These are phyloP conservation scores for Wickerhamiella nectarea DNA, from an alignment of 805 yeast genomes.

Conservation along the genomic window DNA sequence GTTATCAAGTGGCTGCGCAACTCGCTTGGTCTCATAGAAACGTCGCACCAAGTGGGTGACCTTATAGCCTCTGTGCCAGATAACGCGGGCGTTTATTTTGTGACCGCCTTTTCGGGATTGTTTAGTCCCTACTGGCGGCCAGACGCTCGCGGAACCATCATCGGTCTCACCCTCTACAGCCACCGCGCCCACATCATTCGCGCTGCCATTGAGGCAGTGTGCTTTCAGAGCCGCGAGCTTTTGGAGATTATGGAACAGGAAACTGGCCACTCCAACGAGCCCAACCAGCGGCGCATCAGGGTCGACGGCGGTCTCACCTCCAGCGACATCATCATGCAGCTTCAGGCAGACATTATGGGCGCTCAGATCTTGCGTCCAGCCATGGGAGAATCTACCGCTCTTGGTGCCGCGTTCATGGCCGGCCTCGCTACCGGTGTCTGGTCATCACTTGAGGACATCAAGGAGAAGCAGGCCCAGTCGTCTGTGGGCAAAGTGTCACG, in stretches of 20 bases:
- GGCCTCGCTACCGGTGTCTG: constrained; percentile 65
- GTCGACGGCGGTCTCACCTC: constrained; percentile 96
- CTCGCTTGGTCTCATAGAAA: constrained; percentile 67
- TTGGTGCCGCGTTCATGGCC: constrained; percentile 95
- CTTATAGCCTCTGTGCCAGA: constrained; percentile 68
- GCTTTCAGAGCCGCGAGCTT: constrained; percentile 86
- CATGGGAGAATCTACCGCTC: constrained; percentile 81
- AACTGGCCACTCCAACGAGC: constrained; percentile 37
- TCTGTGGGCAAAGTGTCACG: constrained; percentile 15
- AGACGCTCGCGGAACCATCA: constrained; percentile 80
- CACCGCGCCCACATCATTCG: constrained; percentile 83
- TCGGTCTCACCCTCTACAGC: constrained; percentile 89
- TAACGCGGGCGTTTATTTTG: constrained; percentile 86
- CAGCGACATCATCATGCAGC: constrained; percentile 82
- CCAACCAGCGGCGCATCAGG: constrained; percentile 22
- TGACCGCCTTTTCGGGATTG: constrained; percentile 87
- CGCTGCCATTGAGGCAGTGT: constrained; percentile 90
- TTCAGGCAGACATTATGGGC: constrained; percentile 84
- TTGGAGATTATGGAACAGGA: constrained; percentile 81
- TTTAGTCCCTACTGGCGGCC: constrained; percentile 96
- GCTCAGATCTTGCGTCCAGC: constrained; percentile 71
- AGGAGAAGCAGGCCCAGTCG: constrained; percentile 17
- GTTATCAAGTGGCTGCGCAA: constrained; percentile 90
- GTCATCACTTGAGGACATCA: constrained; percentile 61
- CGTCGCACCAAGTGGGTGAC: constrained; percentile 80